These are phyloP conservation scores for Neofusicoccum sp. DNA, from an alignment of 2,329 filamentous ascomycete species.

Conservation along the genomic window DNA sequence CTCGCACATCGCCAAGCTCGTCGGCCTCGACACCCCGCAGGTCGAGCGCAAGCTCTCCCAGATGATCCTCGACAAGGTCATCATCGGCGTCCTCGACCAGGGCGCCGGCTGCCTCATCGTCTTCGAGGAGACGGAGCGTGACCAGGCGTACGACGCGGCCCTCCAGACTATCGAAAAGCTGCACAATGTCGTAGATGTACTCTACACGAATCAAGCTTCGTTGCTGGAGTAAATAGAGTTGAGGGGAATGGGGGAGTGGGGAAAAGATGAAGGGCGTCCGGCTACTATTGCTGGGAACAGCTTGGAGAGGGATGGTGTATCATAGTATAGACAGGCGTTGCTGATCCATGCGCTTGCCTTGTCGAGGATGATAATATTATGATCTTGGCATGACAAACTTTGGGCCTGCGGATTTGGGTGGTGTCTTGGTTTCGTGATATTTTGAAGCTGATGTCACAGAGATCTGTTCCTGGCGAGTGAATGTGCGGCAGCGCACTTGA, in stretches of 20 bases:
- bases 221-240: slow-evolving; percentile 70
- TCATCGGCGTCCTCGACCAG: slow-evolving; percentile 95
- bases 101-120: slow-evolving; percentile 97
- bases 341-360: slow-evolving; percentile 1
- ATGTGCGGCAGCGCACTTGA: too few relatives aligned
- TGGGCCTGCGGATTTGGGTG: too few relatives aligned
- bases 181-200: slow-evolving; percentile 92
- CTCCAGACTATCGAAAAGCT: slow-evolving; percentile 95
- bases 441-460: too few relatives aligned
- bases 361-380: slow-evolving; percentile 15
- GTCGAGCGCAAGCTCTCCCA: slow-evolving; percentile 97
- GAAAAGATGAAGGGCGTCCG: neutral
- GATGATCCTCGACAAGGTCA: slow-evolving; percentile 99
- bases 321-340: slow-evolving; percentile 15
- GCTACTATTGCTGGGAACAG: neutral
- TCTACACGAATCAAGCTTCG: slow-evolving; percentile 97
- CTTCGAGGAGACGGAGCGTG: slow-evolving; percentile 90
- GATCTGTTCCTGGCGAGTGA: too few relatives aligned
- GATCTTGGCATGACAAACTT: slow-evolving; percentile 9
- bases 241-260: too few relatives aligned
- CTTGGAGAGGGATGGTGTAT: slow-evolving; percentile 3
- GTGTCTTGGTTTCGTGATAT: too few relatives aligned
- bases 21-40: slow-evolving; percentile 91
- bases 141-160: slow-evolving; percentile 91
- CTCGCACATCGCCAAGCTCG: slow-evolving; percentile 94